Conservation (phyloP, 306 rosid species). For the Phaseolus lunatus region DNA sequence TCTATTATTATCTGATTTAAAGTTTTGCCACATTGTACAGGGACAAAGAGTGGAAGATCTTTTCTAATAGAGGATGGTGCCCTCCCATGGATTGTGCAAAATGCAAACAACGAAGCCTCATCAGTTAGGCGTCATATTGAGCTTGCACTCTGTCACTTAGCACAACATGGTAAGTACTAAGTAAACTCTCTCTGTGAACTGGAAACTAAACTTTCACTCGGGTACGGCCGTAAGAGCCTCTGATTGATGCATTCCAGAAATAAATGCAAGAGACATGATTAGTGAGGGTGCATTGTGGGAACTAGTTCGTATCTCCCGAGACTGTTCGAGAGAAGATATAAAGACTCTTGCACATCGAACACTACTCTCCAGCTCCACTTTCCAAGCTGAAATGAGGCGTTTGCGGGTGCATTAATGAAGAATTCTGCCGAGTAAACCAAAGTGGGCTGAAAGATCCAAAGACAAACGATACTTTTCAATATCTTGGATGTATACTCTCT, state of each 20-base stretch:
- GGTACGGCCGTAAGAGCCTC: constrained; percentile 40
- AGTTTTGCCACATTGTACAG: constrained; percentile 52
- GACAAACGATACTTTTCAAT: constrained; percentile 14
- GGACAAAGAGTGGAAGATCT: constrained; percentile 83
- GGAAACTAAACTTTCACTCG: constrained; percentile 23
- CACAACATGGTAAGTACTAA: constrained; percentile 80
- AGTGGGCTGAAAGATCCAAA: constrained; percentile 34
- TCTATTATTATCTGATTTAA: constrained; percentile 23
- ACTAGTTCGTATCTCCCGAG: constrained; percentile 86
- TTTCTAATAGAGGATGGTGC: constrained; percentile 95
- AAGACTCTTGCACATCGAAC: constrained; percentile 94
- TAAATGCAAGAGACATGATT: constrained; percentile 91
- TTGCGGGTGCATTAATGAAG: constrained; percentile 59
- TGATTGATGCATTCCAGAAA: constrained; percentile 67
- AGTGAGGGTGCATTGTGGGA: constrained; percentile 95
- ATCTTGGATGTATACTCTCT: constrained; percentile 30
- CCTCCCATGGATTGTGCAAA: constrained; percentile 96
- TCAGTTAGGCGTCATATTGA: constrained; percentile 92
- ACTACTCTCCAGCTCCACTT: constrained; percentile 74
- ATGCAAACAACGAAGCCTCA: constrained; percentile 90
- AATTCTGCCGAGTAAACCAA: constrained; percentile 23
- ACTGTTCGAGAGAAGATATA: constrained; percentile 93
- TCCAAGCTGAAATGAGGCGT: constrained; percentile 91
- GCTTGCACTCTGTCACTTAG: constrained; percentile 96
- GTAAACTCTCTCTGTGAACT: constrained; percentile 8